Percentiles rank a stretch among this genome's conserved stretches.
Conservation (phyloP, 1,284 basidiomycete species). For the Leccinum huronense region DNA sequence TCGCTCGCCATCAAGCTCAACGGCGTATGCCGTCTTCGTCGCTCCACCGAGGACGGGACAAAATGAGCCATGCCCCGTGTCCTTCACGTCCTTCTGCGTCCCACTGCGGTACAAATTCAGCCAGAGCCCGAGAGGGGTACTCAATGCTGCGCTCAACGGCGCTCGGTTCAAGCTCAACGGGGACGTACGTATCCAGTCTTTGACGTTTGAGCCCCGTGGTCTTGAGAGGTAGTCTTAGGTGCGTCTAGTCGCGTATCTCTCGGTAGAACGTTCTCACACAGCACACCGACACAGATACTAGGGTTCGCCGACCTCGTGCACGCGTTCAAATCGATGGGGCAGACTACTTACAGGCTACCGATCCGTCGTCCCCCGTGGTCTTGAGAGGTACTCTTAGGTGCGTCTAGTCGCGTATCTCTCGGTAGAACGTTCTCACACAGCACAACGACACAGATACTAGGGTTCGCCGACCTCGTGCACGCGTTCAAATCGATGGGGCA, state of each 20-base stretch:
- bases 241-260: slow-evolving; percentile 11
- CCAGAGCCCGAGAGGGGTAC: too few species aligned
- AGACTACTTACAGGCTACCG: slow-evolving; percentile 49
- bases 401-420: slow-evolving; percentile 8
- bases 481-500: slow-evolving; percentile 71
- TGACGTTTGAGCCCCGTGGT: slow-evolving; percentile 33
- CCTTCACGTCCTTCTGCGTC: too few species aligned
- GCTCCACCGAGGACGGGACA: too few species aligned
- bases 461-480: slow-evolving; percentile 77
- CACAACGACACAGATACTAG: slow-evolving; percentile 62
- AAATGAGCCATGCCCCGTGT: too few species aligned
- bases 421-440: background rate
- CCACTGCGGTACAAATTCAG: too few species aligned
- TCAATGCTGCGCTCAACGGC: too few species aligned
- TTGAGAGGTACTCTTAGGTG: slow-evolving; percentile 86
- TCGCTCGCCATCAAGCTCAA: background rate
- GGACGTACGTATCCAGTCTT: too few species aligned
- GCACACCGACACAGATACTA: slow-evolving; percentile 56
- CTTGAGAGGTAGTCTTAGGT: slow-evolving; percentile 85
- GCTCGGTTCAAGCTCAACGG: too few species aligned
- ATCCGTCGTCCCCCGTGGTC: slow-evolving; percentile 37
- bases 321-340: slow-evolving; percentile 71
- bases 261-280: background rate
- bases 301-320: slow-evolving; percentile 81
- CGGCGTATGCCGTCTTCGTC: too few species aligned